Evolutionary conservation across 2,329 filamentous ascomycete species (phyloP).

Genomic region (Hymenoscyphus scutula): DNA sequence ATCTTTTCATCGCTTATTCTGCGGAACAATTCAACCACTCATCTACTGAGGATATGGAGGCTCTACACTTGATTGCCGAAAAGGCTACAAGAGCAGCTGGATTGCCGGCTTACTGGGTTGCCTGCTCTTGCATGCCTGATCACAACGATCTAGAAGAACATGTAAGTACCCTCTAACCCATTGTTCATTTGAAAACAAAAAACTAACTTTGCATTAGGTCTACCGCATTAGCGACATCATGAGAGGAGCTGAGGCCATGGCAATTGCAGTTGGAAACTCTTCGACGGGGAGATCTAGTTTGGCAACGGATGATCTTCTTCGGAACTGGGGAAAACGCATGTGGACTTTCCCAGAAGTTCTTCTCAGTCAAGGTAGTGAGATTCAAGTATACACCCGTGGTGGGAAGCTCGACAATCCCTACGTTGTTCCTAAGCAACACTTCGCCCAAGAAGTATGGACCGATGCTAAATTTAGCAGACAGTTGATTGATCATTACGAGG

Average conservation of each 20-base stretch:
- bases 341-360: conserved; percentile 22
- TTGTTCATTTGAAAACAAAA: too few species aligned
- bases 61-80: conserved; percentile 6
- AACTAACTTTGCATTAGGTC: conserved; percentile 13
- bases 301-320: conserved; percentile 5
- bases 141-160: conserved; percentile 3
- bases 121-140: conserved; percentile 9
- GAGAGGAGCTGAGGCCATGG: conserved; percentile 17
- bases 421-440: conserved; percentile 11
- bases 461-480: conserved; percentile 7
- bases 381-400: conserved; percentile 8
- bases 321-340: neutral
- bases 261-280: conserved; percentile 15
- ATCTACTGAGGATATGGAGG: neutral
- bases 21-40: conserved; percentile 2
- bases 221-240: conserved; percentile 26
- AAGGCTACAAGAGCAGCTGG: conserved; percentile 7
- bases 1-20: conserved; percentile 4
- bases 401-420: conserved; percentile 4
- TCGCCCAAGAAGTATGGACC: conserved; percentile 18
- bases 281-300: conserved; percentile 10
- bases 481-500: conserved; percentile 35
- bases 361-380: conserved; percentile 7
- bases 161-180: too few species aligned
- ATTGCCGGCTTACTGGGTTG: conserved; percentile 18